Evolutionary conservation across 306 rosid species (phyloP), one percentile per base, ranked within the genome.

Genomic region (Vachellia collinsii): DNA sequence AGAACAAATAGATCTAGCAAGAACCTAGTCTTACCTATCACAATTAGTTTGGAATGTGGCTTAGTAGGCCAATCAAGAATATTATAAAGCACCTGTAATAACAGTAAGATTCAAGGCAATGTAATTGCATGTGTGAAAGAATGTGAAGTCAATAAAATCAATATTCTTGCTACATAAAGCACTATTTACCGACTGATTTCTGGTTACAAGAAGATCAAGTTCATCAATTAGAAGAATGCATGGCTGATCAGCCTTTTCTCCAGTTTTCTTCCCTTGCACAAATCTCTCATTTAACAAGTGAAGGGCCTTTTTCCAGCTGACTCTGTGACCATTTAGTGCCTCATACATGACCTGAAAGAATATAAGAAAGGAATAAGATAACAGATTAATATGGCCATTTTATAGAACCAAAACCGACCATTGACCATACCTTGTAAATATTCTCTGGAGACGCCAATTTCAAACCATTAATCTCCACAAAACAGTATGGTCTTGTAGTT

Each of bases 31-130:
- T 43, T 82, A 94, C 97, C 99, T 84, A 94, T 93, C 77, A 94
- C 95, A 83, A 94, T 85, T 80, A 93, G 86, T 78, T 94, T 94
- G 81, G 95, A 90, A 80, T 94, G 90, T 87, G 95, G 92, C 81
- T 85, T 94, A 41, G 97, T 94, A 72, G 99, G 99, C 99, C 99
- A 94, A 78, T 94, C 99, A 82, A 94, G 99, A 85, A 94, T 90
- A 82, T 91, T 94, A 86, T 94, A 93, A 70, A 93, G 85, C 85
- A 94, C 97, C 99, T 93, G 88, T 50, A 16, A 79, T 56, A 74
- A 70, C 75, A 36, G 74, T 36, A 59, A 78, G 16, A 70, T 58
- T 56, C 36, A 22, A 19, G 39, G 19, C 54, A 13, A 70, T 75
- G 19, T 51, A 46, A 77, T 67, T 85, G 68, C 37, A n/a, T 22